Evolutionary conservation across 208 protist genomes (phyloP).

Genomic region (Trichomonas gallinae): DNA sequence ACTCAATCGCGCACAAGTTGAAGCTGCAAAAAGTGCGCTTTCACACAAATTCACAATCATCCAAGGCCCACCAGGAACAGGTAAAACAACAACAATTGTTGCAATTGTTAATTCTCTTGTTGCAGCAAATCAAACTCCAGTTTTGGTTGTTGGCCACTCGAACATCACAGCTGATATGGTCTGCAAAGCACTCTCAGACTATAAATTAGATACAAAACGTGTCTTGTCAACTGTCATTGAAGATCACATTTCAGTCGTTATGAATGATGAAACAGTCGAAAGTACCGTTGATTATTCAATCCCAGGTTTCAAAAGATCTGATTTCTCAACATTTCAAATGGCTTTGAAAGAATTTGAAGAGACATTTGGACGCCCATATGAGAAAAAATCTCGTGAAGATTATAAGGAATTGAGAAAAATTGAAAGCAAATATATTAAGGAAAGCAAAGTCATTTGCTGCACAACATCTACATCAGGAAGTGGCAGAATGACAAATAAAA

Average conservation of each 20-base stretch:
- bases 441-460: conserved; percentile 74
- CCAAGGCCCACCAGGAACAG: conserved; percentile 80
- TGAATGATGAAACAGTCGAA: neutral
- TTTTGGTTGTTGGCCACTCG: conserved; percentile 72
- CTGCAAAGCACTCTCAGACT: conserved; percentile 66
- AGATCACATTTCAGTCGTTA: conserved; percentile 19
- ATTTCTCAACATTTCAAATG: neutral
- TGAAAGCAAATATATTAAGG: conserved; percentile 28
- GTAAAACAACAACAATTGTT: conserved; percentile 78
- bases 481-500: conserved; percentile 46
- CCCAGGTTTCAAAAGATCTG: neutral
- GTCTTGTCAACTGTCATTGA: conserved; percentile 65
- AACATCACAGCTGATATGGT: conserved; percentile 92
- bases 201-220: conserved; percentile 72
- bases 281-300: neutral
- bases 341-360: neutral
- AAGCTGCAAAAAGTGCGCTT: conserved; percentile 30
- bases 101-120: conserved; percentile 76
- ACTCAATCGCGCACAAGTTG: too few relatives aligned
- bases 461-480: conserved; percentile 80
- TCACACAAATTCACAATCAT: conserved; percentile 62
- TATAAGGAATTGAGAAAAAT: neutral
- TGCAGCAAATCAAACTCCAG: conserved; percentile 35
- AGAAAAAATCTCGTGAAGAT: too few relatives aligned
- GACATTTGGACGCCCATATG: too few relatives aligned